Evolutionary conservation across 2,329 filamentous ascomycete species (phyloP), one percentile per base, ranked within the genome.

Genomic region (Aspergillus awamori): DNA sequence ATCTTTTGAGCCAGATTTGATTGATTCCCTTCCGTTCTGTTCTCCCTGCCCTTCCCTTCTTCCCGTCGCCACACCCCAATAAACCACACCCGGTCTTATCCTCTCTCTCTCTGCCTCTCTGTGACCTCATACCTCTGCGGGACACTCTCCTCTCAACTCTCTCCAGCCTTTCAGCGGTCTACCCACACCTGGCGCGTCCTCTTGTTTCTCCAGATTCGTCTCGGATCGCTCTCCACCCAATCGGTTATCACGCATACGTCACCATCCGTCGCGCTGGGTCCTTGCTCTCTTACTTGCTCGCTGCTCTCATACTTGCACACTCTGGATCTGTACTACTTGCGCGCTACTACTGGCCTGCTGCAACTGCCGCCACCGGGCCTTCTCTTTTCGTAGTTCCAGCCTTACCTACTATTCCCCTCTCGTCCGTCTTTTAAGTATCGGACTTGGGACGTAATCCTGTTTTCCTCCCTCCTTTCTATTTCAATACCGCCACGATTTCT

Each of bases 371-470:
- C 47, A 51, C 47, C 24, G 47, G 45, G 45, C 24, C 24, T 38
- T 49, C 54, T 58, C 54, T 58, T 57, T 49, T 61, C 60, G 60
- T 56, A 56, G 53, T 33, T 56, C 36, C 53, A 58, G 55, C 58
- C 55, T 58, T 55, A 57, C 56, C 51, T 38, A 38, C 36, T 41
- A 39, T 58, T 62, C 57, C 61, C 55, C 54, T 13, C 60, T 57
- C 57, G 28, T 62, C 58, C 53, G 51, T 59, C 58, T 61, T 11
- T 36, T 65, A 66, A 65, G 54, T 55, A 61, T 58, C 52, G 54
- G 58, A 58, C 43, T 53, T 57, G 61, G 63, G 60, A 61, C 65
- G 65, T 68, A 68, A 68, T 63, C 55, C 51, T 49, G 43, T 38
- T 61, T 59, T 58, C 56, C 28, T 49, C 56, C 41, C 59, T 53